Evolutionary conservation across 257 asterid genomes (phyloP).

Genomic region (Gentiana straminea): DNA sequence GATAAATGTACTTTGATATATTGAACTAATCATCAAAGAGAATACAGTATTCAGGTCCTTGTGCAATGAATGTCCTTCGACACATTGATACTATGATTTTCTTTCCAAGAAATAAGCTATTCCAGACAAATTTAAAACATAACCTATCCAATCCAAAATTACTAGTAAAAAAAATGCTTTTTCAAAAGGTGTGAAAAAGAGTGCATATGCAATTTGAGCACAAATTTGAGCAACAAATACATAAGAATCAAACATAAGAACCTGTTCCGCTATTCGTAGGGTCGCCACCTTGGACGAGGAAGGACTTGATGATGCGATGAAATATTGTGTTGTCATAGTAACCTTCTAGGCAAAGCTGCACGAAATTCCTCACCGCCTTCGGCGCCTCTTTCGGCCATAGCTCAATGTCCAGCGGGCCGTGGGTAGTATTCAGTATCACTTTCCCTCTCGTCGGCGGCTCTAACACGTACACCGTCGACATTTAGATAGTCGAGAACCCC

Average conservation of each 20-base stretch:
- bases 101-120: too few species aligned
- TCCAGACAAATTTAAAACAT: not conserved
- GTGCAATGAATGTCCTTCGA: too few species aligned
- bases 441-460: constrained; percentile 99
- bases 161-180: too few species aligned
- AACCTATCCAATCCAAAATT: not conserved
- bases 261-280: constrained; percentile 82
- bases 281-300: constrained; percentile 85
- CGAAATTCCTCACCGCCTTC: constrained; percentile 89
- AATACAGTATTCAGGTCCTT: too few species aligned
- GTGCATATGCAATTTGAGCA: too few species aligned
- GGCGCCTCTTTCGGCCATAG: constrained; percentile 99
- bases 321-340: constrained; percentile 68
- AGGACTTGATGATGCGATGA: constrained; percentile 77
- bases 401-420: constrained; percentile 87
- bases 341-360: constrained; percentile 93
- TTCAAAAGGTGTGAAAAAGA: too few species aligned
- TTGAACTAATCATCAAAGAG: too few species aligned
- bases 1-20: too few species aligned
- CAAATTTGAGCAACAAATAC: not conserved
- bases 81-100: too few species aligned
- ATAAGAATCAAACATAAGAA: constrained; percentile 10
- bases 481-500: constrained; percentile 4
- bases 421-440: constrained; percentile 65
- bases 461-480: constrained; percentile 89